Base-by-base conservation (phyloP, 345 rosid genomes). In the Clausena lansium region DNA sequence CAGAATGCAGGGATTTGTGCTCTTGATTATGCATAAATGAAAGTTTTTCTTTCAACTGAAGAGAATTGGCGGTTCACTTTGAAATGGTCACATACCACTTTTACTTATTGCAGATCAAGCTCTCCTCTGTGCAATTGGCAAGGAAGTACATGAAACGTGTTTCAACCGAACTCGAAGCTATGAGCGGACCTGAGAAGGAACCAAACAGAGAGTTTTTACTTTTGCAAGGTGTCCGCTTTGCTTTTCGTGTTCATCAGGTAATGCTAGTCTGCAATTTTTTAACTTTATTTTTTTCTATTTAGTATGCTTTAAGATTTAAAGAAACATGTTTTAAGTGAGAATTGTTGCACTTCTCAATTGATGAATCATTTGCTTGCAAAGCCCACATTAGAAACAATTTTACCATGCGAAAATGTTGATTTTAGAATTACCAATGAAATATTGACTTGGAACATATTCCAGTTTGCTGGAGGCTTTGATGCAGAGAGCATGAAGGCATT, bases 391-490 rank as follows among this genome's bases (percentile, higher is more conserved):
- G 38, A 30, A 28, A 32, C 32, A 32, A 27, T 25, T 57, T 57
- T 9, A n/a, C 5, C 15, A 33, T 11, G 32, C 24, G n/a, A 13
- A 55, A 52, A 55, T 20, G 17, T 64, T 13, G 20, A 24, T 15
- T 24, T 54, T 7, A 36, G 33, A 52, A 54, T 65, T n/a, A 4
- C 24, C 8, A 41, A 28, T 70, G 65, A 66, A 70, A 70, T 30
- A 14, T 11, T 71, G 70, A 35, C 66, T 9, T 55, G 71, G 25
- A 47, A 61, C 66, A 24, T 75, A 27, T 78, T 78, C 79, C 91
- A 96, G 99, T 96, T 96, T 87, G 95, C 97, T 2, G 99, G 98
- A 63, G 99, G 99, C 11, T 96, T 96, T 82, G 99, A 96, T 78
- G 95, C 92, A 27, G 99, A 94, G 70, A 96, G 98, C 90, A 96